Percentiles rank a stretch among this genome's conserved stretches.
Evolutionary conservation across 352 stramenopile genomes (phyloP).

Genomic region (Phytophthora chlamydospora): DNA sequence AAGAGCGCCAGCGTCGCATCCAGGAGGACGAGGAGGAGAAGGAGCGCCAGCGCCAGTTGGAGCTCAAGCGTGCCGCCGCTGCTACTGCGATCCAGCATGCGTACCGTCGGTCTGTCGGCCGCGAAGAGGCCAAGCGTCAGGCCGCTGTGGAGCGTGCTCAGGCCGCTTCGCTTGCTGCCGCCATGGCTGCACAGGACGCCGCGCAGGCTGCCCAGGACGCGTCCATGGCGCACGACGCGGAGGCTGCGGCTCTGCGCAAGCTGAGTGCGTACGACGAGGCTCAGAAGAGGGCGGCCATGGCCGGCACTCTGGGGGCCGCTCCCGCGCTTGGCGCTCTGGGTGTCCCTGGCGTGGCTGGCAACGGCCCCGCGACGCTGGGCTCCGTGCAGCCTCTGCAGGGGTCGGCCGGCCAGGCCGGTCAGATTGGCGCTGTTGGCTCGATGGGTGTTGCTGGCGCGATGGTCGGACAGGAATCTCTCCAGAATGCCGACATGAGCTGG

Average conservation of each 20-base stretch:
- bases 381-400: conserved; percentile 73
- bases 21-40: conserved; percentile 68
- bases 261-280: conserved; percentile 68
- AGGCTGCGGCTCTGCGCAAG: conserved; percentile 79
- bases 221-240: conserved; percentile 70
- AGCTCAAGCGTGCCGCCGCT: conserved; percentile 58
- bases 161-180: conserved; percentile 72
- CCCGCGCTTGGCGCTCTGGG: conserved; percentile 63
- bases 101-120: conserved; percentile 66
- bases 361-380: conserved; percentile 61
- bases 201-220: conserved; percentile 74
- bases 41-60: conserved; percentile 64
- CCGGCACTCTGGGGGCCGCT: conserved; percentile 58
- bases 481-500: conserved; percentile 88
- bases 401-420: conserved; percentile 69
- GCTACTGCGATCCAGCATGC: conserved; percentile 73
- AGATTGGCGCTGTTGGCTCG: conserved; percentile 79
- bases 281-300: conserved; percentile 46
- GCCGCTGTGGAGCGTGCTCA: conserved; percentile 72
- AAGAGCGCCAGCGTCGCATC: conserved; percentile 64
- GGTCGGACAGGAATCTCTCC: conserved; percentile 80
- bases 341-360: conserved; percentile 57
- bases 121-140: conserved; percentile 76
- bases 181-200: conserved; percentile 77
- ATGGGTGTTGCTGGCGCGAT: conserved; percentile 76